Evolutionary conservation across 768 basidiomycete genomes (phyloP), one percentile per base, ranked within the genome.

Genomic region (Boletus patriciae): DNA sequence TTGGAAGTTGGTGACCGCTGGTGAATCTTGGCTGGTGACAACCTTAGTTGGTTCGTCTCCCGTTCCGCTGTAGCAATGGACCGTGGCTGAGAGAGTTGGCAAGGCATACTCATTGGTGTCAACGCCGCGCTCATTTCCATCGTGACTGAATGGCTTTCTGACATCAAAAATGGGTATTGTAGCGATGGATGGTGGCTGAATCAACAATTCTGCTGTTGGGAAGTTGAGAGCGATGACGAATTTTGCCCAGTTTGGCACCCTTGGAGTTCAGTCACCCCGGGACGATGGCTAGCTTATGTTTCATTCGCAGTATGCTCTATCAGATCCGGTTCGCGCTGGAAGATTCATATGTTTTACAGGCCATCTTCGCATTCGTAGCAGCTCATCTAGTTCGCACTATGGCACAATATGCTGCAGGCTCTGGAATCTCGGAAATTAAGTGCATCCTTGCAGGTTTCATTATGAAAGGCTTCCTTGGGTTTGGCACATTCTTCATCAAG

Each of bases 341-440:
- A 48, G 27, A n/a, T 37, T 62, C 46, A 57, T 54, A 33, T 40
- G 21, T 47, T 56, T 34, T 40, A 6, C 63, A 98, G 96, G 81
- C 82, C 4, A 63, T 79, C 2, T 96, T 98, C 66, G 85, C 94
- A 0, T 93, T 92, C 68, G 78, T 88, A 15, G 91, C 95, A 6
- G 90, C 94, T 0, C 92, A 92, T 69, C 79, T 99, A 12, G 97
- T 98, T 53, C 82, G 84, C 51, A 85, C 85, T 10, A 83, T 95
- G 65, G 95, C 96, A 10, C 94, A 87, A 52, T 96, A 96, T 72
- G 95, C 97, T 15, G 97, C 97, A 19, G 95, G 97, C 6, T 98
- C 95, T 56, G 97, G 97, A 49, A 98, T 99, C 46, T 93, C 95
- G 21, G 97, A 99, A 73, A 98, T 99, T 74, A 99, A 98, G 67